Evolutionary conservation across 2,329 filamentous ascomycete genomes (phyloP), one percentile per base, ranked within the genome.

Genomic region (Stemphylium lycopersici): DNA sequence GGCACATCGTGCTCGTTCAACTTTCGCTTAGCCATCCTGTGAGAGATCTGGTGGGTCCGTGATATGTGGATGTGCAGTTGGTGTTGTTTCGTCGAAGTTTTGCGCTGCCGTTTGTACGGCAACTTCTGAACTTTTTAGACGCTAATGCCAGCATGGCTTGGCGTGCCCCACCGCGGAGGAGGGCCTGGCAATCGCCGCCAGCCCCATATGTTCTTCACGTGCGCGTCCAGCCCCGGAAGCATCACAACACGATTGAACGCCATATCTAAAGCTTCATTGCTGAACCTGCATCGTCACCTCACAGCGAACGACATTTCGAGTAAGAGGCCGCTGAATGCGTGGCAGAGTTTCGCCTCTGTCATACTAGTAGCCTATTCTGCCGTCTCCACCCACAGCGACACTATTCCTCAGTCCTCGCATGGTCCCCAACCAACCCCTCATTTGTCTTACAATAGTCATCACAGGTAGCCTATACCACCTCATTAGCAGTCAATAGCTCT

Each of bases 1-100:
- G 80, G 79, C 1, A 79, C 73, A 50, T 80, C 77, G 38, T 78
- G 64, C n/a, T 77, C 76, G 61, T 81, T 80, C 55, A 81, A 67
- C 67, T 82, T 82, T 58, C 80, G 78, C 66, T 82, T 82, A 71
- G 33, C 54, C 37, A 56, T 52, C 6, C n/a, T 42, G 26, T 31
- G 18, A 20, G 29, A 16, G 6, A 33, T 8, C 12, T 4, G 18
- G 8, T 42, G 11, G 12, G 32, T n/a, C 13, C 12, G 32, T 2
- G n/a, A 3, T 24, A 29, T 8, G 40, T 41, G 11, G 32, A 32
- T 34, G n/a, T 13, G 24, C 10, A 22, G 36, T 47, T 16, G 24
- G 13, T 29, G 33, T 32, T 42, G 32, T 40, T 26, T 34, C 55
- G 55, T 49, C 34, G 52, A 26, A 39, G 53, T 40, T 40, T 33